Conservation (phyloP, 139 green algal species). For the Coccomyxa sp. region DNA sequence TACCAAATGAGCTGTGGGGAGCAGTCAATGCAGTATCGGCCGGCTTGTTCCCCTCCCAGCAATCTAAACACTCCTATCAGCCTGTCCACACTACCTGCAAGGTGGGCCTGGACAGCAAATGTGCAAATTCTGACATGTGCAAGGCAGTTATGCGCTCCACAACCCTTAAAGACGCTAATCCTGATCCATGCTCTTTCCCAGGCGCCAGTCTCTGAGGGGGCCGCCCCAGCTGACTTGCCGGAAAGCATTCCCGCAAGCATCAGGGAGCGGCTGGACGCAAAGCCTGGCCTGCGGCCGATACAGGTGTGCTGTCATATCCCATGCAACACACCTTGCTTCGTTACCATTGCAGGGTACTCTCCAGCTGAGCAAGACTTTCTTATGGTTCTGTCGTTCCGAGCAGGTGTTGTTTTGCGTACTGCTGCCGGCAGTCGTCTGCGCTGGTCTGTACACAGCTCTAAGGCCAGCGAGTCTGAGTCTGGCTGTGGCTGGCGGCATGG, state of each 20-base stretch:
- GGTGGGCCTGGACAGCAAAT: not conserved
- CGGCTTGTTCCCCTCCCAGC: not conserved
- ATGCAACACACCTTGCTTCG: no score
- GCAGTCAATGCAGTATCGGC: conserved; percentile 6
- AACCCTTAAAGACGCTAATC: not conserved
- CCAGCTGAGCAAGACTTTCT: not conserved
- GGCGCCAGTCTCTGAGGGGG: not conserved
- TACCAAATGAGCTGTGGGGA: conserved; percentile 7
- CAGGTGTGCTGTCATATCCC: not conserved
- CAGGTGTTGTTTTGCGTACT: conserved; percentile 18
- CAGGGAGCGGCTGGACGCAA: not conserved
- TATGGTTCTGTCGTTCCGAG: not conserved
- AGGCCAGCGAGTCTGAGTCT: conserved; percentile 18
- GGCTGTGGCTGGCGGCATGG: conserved; percentile 27
- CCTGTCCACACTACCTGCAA: not conserved
- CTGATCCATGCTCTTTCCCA: not conserved
- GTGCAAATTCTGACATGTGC: not conserved
- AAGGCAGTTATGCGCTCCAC: not conserved
- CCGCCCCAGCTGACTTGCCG: not conserved
- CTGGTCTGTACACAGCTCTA: not conserved
- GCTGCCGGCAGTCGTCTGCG: conserved; percentile 1
- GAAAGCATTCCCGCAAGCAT: not conserved
- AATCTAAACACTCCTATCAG: not conserved
- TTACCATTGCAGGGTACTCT: not conserved
- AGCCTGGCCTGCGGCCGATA: not conserved